Evolutionary conservation across 2,329 filamentous ascomycete species (phyloP).

Genomic region (Dothistroma septosporum): DNA sequence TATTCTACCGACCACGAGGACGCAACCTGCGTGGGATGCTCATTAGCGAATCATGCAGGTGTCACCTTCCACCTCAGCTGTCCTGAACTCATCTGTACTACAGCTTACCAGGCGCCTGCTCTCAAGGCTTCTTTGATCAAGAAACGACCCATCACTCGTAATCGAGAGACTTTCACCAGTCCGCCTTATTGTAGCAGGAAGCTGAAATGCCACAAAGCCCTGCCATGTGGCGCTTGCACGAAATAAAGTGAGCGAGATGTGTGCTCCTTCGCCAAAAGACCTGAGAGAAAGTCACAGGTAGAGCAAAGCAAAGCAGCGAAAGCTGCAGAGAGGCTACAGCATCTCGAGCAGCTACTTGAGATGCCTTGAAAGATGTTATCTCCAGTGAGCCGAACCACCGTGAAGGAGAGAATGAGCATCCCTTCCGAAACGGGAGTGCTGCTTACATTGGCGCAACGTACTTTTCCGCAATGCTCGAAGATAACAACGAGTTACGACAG

Average conservation of each 20-base stretch:
- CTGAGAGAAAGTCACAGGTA: constrained; percentile 1
- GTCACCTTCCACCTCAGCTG: not conserved
- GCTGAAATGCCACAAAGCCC: constrained; percentile 13
- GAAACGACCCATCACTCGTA: constrained; percentile 16
- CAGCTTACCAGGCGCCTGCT: not conserved
- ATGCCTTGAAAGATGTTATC: not conserved
- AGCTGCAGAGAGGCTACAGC: constrained; percentile 12
- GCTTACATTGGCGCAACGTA: constrained; percentile 15
- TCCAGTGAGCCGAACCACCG: not conserved
- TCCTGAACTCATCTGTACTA: too few relatives aligned
- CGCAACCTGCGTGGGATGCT: not conserved
- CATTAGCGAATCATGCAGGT: not conserved
- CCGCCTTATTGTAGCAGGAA: constrained; percentile 8
- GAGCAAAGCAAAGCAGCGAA: not conserved
- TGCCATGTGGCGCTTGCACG: constrained; percentile 10
- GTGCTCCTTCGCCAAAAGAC: constrained; percentile 8
- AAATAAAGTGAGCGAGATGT: constrained; percentile 3
- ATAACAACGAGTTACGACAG: constrained; percentile 16
- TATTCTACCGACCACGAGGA: not conserved
- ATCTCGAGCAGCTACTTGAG: constrained; percentile 13
- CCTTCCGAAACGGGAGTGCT: not conserved
- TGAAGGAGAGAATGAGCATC: not conserved
- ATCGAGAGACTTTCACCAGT: constrained; percentile 13
- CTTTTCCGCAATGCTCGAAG: constrained; percentile 19
- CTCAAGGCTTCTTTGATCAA: not conserved